Evolutionary conservation across 257 asterid genomes (phyloP).

Genomic region (Penstemon eatonii): DNA sequence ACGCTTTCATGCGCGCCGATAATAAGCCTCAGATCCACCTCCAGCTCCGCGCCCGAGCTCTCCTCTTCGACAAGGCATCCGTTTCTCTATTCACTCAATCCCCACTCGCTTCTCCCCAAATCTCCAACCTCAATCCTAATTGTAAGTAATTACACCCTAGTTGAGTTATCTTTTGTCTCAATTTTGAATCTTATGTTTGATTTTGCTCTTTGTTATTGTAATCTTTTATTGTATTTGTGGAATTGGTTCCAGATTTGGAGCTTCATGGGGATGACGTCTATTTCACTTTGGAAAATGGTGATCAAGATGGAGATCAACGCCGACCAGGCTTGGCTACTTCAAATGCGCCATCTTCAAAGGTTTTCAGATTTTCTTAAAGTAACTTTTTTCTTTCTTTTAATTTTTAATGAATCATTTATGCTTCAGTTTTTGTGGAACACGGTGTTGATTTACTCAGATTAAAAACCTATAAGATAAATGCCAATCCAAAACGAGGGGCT

Average conservation of each 20-base stretch:
- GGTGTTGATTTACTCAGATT: no score
- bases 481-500: no score
- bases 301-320: conserved; percentile 56
- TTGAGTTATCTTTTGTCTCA: not conserved
- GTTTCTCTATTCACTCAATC: conserved; percentile 51
- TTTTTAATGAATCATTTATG: not conserved
- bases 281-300: conserved; percentile 71
- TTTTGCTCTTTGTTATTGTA: not conserved
- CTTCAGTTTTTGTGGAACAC: not conserved
- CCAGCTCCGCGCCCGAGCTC: conserved; percentile 93
- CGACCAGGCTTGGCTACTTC: conserved; percentile 37
- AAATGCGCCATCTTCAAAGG: conserved; percentile 60
- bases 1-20: conserved; percentile 76
- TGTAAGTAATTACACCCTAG: conserved; percentile 38
- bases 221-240: not conserved
- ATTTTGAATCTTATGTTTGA: not conserved
- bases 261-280: conserved; percentile 94
- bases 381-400: not conserved
- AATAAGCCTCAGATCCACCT: conserved; percentile 70
- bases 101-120: conserved; percentile 27
- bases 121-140: conserved; percentile 74
- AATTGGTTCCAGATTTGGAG: conserved; percentile 66
- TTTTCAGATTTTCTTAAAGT: conserved; percentile 21
- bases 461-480: no score
- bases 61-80: conserved; percentile 83